Evolutionary conservation across 2,329 filamentous ascomycete genomes (phyloP).

Genomic region (Fusarium torulosum): DNA sequence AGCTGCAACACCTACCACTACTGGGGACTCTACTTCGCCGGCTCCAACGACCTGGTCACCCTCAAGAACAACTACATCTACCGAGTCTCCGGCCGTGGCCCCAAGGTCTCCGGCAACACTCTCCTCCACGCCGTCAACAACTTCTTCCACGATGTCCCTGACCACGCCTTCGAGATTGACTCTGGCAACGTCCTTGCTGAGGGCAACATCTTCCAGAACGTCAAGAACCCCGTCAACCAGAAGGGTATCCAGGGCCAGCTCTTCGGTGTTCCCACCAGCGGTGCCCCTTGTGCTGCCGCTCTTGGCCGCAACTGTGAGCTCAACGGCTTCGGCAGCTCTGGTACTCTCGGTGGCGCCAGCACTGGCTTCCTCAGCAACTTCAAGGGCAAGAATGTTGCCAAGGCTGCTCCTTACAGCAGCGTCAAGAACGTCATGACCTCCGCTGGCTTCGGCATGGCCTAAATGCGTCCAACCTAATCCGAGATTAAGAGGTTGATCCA

Average conservation of each 20-base stretch:
- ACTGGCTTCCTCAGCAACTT: slow-evolving; percentile 64
- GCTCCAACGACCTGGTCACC: slow-evolving; percentile 67
- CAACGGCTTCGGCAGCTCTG: slow-evolving; percentile 62
- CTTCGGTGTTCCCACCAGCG: slow-evolving; percentile 51
- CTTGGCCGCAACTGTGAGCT: slow-evolving; percentile 64
- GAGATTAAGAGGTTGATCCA: not conserved
- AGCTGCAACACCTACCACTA: slow-evolving; percentile 71
- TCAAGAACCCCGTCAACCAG: slow-evolving; percentile 58
- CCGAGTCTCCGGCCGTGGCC: slow-evolving; percentile 67
- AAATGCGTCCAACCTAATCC: slow-evolving; percentile 20
- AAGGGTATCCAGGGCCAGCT: slow-evolving; percentile 49
- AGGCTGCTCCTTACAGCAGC: slow-evolving; percentile 53
- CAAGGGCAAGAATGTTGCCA: slow-evolving; percentile 65
- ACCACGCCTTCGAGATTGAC: slow-evolving; percentile 69
- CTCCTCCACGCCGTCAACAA: slow-evolving; percentile 72
- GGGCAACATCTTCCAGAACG: slow-evolving; percentile 70
- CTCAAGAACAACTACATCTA: slow-evolving; percentile 72
- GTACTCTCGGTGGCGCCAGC: slow-evolving; percentile 56
- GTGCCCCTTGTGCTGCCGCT: slow-evolving; percentile 56
- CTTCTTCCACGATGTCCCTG: slow-evolving; percentile 67
- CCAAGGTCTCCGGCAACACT: slow-evolving; percentile 69
- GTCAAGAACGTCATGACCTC: slow-evolving; percentile 55
- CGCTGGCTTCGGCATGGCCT: slow-evolving; percentile 62
- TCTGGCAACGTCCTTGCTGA: slow-evolving; percentile 63
- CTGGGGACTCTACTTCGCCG: slow-evolving; percentile 70